Conservation (phyloP, 768 basidiomycete species). For the Mycena polygramma region DNA sequence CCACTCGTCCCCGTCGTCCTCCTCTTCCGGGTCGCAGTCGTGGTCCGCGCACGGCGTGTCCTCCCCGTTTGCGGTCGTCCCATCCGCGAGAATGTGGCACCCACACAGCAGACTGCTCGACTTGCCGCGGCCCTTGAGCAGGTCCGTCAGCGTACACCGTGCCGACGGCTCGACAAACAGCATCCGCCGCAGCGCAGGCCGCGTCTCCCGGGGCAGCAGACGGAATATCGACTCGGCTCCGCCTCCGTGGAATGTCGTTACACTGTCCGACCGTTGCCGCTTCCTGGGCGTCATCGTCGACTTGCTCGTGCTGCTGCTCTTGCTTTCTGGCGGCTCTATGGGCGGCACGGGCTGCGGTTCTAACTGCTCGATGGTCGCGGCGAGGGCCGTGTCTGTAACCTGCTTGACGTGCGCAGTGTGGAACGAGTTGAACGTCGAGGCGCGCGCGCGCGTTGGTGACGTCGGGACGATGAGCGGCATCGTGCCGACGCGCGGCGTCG, state of each 20-base stretch:
- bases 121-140: slow-evolving; percentile 86
- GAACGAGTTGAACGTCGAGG: slow-evolving; percentile 38
- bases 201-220: slow-evolving; percentile 92
- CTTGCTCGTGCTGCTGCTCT: background rate
- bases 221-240: slow-evolving; percentile 97
- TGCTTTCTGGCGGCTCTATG: slow-evolving; percentile 16
- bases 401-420: slow-evolving; percentile 24
- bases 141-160: slow-evolving; percentile 92
- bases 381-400: slow-evolving; percentile 12
- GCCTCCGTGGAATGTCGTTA: slow-evolving; percentile 77
- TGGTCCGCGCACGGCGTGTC: slow-evolving; percentile 68
- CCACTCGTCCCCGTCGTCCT: slow-evolving; percentile 92
- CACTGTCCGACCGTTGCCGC: slow-evolving; percentile 62
- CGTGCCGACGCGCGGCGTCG: slow-evolving; percentile 49
- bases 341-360: slow-evolving; percentile 27
- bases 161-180: slow-evolving; percentile 89
- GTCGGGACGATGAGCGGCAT: slow-evolving; percentile 30
- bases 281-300: slow-evolving; percentile 40
- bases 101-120: slow-evolving; percentile 84
- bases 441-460: slow-evolving; percentile 34
- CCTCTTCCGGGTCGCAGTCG: slow-evolving; percentile 73
- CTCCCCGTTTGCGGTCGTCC: slow-evolving; percentile 51
- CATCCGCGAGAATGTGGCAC: slow-evolving; percentile 62
- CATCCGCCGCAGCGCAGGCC: slow-evolving; percentile 93
- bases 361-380: background rate